Conservation (phyloP, 805 yeast genomes). For the Priceomyces haplophilus region DNA sequence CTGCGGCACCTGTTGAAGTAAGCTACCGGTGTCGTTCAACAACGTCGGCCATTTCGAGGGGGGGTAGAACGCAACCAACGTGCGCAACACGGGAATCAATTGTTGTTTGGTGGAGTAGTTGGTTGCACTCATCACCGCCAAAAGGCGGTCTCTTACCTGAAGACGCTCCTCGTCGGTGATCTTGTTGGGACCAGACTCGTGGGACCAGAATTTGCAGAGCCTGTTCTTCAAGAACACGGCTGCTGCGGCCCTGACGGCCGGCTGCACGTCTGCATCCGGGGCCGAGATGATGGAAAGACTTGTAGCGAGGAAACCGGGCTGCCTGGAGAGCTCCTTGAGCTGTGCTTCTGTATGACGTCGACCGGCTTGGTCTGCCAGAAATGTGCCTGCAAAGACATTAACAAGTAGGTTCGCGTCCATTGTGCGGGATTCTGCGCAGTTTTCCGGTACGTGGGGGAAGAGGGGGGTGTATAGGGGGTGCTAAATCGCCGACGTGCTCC, state of each 20-base stretch:
- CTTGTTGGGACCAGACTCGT: slow-evolving; percentile 7
- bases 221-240: slow-evolving; percentile 82
- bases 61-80: slow-evolving; percentile 33
- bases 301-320: slow-evolving; percentile 76
- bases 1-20: slow-evolving; percentile 25
- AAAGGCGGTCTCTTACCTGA: slow-evolving; percentile 62
- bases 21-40: slow-evolving; percentile 28
- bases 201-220: slow-evolving; percentile 60
- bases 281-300: slow-evolving; percentile 66
- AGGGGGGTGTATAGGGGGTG: too few relatives aligned
- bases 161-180: slow-evolving; percentile 75
- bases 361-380: slow-evolving; percentile 58
- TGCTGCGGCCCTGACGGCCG: slow-evolving; percentile 61
- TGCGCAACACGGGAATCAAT: slow-evolving; percentile 34
- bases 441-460: too few relatives aligned
- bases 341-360: slow-evolving; percentile 70
- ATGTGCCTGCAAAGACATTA: slow-evolving; percentile 76
- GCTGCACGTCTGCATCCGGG: slow-evolving; percentile 7
- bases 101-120: slow-evolving; percentile 36
- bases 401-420: slow-evolving; percentile 73
- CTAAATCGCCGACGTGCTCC: too few relatives aligned
- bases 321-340: slow-evolving; percentile 52
- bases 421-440: too few relatives aligned
- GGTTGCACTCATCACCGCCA: slow-evolving; percentile 54
- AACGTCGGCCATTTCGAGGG: slow-evolving; percentile 37